Conservation (phyloP, 495 filamentous ascomycete genomes). For the Hypoxylon intermedium region DNA sequence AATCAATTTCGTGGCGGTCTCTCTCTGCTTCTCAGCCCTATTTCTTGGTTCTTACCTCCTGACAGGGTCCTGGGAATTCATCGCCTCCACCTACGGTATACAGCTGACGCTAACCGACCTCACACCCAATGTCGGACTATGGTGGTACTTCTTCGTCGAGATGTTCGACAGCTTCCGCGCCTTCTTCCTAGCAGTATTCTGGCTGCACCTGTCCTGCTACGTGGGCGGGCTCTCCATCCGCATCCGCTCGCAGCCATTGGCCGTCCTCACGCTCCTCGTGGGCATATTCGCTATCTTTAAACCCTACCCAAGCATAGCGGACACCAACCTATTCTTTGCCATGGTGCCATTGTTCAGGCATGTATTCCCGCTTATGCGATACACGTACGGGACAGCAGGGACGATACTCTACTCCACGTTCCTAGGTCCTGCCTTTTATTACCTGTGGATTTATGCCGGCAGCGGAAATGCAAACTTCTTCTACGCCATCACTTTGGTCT, state of each 20-base stretch:
- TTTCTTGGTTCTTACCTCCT: slow-evolving; percentile 76
- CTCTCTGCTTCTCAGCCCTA: slow-evolving; percentile 58
- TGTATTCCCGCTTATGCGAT: slow-evolving; percentile 93
- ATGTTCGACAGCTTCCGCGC: slow-evolving; percentile 98
- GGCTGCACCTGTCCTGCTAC: slow-evolving; percentile 91
- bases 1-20: slow-evolving; percentile 57
- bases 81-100: slow-evolving; percentile 88
- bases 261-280: slow-evolving; percentile 78
- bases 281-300: slow-evolving; percentile 94
- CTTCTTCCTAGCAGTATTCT: slow-evolving; percentile 97
- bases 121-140: slow-evolving; percentile 92
- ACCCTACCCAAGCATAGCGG: slow-evolving; percentile 91
- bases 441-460: slow-evolving; percentile 98
- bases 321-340: slow-evolving; percentile 82
- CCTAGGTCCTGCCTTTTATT: slow-evolving; percentile 93
- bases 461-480: slow-evolving; percentile 99
- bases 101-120: slow-evolving; percentile 90
- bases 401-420: slow-evolving; percentile 85
- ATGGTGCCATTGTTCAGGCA: slow-evolving; percentile 88
- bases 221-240: slow-evolving; percentile 83
- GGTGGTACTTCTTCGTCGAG: slow-evolving; percentile 99
- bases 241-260: slow-evolving; percentile 82
- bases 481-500: slow-evolving; percentile 97
- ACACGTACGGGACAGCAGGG: slow-evolving; percentile 83
- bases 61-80: slow-evolving; percentile 84